A percentile compares a stretch with the other conserved stretches of the same genome.
Evolutionary conservation across 2,329 filamentous ascomycete species (phyloP).

Genomic region (Microdochium trichocladiopsis): DNA sequence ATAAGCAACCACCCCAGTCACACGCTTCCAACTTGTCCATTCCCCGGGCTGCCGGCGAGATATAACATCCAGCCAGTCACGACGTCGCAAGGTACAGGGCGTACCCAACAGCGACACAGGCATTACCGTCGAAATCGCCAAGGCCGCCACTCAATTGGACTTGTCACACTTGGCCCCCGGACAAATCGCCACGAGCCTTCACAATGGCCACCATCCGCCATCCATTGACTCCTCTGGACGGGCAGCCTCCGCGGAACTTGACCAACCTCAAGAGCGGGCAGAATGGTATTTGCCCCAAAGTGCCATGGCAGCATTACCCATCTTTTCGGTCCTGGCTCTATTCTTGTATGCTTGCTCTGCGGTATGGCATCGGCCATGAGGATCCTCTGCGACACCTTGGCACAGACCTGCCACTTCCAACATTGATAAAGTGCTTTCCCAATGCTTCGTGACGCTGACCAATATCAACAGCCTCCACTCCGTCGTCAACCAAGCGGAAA

Average conservation of each 20-base stretch:
- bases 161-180: constrained; percentile 1
- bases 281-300: constrained; percentile 46
- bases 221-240: constrained; percentile 69
- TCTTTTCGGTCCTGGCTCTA: not conserved
- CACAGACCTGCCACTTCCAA: not conserved
- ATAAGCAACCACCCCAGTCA: constrained; percentile 17
- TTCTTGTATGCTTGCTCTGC: no score
- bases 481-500: constrained; percentile 48
- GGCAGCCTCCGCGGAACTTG: constrained; percentile 61
- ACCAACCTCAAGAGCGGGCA: constrained; percentile 74
- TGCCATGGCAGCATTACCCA: not conserved
- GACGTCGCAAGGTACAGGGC: no score
- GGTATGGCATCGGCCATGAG: no score
- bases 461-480: constrained; percentile 29
- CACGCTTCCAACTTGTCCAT: constrained; percentile 3
- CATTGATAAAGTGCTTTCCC: not conserved
- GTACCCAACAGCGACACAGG: not conserved
- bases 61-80: no score
- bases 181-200: constrained; percentile 9
- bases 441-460: constrained; percentile 15
- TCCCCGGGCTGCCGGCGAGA: not conserved
- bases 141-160: no score
- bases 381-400: no score
- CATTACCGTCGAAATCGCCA: not conserved
- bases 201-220: constrained; percentile 56